Conservation (phyloP, 257 asterid genomes). For the Buddleja alternifolia region DNA sequence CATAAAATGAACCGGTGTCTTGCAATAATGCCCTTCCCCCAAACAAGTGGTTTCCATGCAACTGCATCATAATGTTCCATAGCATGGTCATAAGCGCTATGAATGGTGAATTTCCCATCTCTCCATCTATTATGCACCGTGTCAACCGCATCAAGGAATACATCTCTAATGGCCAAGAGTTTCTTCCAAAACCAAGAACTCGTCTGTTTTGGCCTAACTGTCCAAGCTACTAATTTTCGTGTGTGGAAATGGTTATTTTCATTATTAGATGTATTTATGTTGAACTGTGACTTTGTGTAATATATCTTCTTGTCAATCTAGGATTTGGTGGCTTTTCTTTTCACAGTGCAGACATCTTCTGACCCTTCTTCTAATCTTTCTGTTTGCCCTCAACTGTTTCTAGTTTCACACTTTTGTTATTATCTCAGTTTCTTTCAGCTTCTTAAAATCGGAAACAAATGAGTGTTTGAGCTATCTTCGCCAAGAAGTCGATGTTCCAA, state of each 20-base stretch:
- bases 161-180: too few species aligned
- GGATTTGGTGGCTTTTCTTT: not conserved
- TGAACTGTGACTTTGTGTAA: not conserved
- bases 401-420: not conserved
- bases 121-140: too few species aligned
- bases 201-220: too few species aligned
- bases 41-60: too few species aligned
- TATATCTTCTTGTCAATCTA: not conserved
- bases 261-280: not conserved
- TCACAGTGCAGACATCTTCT: not conserved
- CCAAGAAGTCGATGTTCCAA: not conserved
- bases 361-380: not conserved
- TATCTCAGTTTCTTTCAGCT: not conserved
- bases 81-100: too few species aligned
- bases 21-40: too few species aligned
- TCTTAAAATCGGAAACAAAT: not conserved
- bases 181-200: too few species aligned
- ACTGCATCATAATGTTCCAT: too few species aligned
- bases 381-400: too few species aligned
- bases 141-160: too few species aligned
- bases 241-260: not conserved
- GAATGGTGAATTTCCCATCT: too few species aligned
- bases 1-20: too few species aligned
- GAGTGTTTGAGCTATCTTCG: not conserved
- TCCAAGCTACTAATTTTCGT: not conserved